These are phyloP conservation scores for Allium fistulosum DNA, from an alignment of 106 monocot species.

Conservation along the genomic window DNA sequence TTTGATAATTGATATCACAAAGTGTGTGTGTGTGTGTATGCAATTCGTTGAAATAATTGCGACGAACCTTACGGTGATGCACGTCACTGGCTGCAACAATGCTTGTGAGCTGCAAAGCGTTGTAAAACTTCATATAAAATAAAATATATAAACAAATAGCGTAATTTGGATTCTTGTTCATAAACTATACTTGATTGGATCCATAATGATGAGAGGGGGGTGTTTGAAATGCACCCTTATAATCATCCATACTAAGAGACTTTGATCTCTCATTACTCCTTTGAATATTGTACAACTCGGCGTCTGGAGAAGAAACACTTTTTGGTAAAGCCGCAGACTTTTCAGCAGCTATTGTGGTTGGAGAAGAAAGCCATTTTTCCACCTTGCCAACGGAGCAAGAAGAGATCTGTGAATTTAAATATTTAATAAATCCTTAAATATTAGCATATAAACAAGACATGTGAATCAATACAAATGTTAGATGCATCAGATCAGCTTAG, in stretches of 20 bases:
- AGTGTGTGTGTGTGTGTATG: too few species aligned
- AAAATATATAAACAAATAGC: background rate
- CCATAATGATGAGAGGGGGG: slow-evolving; percentile 66
- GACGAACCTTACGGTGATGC: slow-evolving; percentile 61
- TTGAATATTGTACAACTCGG: background rate
- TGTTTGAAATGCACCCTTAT: slow-evolving; percentile 56
- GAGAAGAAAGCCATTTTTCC: slow-evolving; percentile 34
- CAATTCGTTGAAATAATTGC: background rate
- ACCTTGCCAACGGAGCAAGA: slow-evolving; percentile 23
- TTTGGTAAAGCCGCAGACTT: slow-evolving; percentile 12
- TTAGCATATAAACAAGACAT: too few species aligned
- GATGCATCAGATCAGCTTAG: too few species aligned
- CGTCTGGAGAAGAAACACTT: slow-evolving; percentile 11
- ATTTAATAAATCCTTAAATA: background rate
- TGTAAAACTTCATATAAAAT: background rate
- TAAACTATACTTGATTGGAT: slow-evolving; percentile 35
- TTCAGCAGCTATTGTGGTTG: slow-evolving; percentile 4
- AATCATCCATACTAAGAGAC: slow-evolving; percentile 10
- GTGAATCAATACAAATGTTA: too few species aligned
- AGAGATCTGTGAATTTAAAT: slow-evolving; percentile 20
- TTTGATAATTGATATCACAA: background rate
- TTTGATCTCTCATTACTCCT: slow-evolving; percentile 6
- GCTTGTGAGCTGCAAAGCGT: slow-evolving; percentile 18
- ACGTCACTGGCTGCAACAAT: slow-evolving; percentile 20
- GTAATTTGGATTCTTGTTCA: too few species aligned